These are phyloP conservation scores for Apophysomyces elegans DNA, from an alignment of 371 early-diverging fungal genomes.

Conservation along the genomic window DNA sequence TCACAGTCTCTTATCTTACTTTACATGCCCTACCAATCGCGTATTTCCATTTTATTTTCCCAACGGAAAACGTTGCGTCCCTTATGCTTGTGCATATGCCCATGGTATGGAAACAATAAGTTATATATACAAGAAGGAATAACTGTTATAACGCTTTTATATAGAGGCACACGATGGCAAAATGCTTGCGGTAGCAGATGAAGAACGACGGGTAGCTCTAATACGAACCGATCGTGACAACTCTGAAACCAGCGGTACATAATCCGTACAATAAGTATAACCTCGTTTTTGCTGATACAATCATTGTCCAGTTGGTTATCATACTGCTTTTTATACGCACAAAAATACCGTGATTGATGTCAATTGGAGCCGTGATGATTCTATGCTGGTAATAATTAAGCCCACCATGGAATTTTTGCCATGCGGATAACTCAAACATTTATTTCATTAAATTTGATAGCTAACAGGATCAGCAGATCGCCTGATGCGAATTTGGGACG, in stretches of 20 bases:
- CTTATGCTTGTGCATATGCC: constrained; percentile 23
- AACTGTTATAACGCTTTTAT: constrained; percentile 9
- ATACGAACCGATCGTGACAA: constrained; percentile 56
- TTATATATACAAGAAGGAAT: background rate
- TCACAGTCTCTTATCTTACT: constrained; percentile 4
- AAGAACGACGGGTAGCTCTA: constrained; percentile 60
- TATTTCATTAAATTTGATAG: constrained; percentile 22
- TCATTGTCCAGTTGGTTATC: constrained; percentile 17
- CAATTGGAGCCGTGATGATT: constrained; percentile 62
- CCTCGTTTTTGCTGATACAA: background rate
- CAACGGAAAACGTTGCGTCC: constrained; percentile 15
- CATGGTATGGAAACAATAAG: constrained; percentile 18
- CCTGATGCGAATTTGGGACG: constrained; percentile 64
- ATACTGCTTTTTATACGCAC: constrained; percentile 46
- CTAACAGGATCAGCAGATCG: constrained; percentile 67
- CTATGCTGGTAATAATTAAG: constrained; percentile 31
- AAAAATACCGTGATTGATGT: constrained; percentile 64
- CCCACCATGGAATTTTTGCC: background rate
- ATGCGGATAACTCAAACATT: background rate
- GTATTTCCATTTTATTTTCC: constrained; percentile 25
- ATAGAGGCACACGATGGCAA: constrained; percentile 38
- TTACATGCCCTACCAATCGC: constrained; percentile 10
- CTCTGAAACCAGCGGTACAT: constrained; percentile 30
- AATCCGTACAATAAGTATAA: background rate
- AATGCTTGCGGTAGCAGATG: constrained; percentile 67